These are phyloP conservation scores for Fraxinus latifolia DNA, from an alignment of 305 asterid genomes.

Conservation along the genomic window DNA sequence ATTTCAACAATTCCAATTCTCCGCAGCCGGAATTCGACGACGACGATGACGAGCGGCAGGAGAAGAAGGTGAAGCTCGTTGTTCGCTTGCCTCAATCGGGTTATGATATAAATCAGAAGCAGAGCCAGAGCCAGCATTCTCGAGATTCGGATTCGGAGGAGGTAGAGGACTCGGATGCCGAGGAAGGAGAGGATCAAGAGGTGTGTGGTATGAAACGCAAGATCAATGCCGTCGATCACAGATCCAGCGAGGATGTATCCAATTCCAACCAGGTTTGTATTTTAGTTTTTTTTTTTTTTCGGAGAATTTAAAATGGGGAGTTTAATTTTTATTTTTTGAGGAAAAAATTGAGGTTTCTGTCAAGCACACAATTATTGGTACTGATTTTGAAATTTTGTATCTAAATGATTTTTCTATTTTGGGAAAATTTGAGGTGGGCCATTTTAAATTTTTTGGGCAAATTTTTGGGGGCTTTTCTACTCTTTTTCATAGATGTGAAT, in stretches of 20 bases:
- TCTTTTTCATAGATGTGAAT: conserved; percentile 24
- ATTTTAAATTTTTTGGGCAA: conserved; percentile 8
- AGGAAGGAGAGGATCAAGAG: conserved; percentile 43
- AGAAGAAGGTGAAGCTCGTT: conserved; percentile 88
- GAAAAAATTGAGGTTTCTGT: conserved; percentile 5
- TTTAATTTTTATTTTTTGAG: background rate
- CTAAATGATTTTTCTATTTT: conserved; percentile 35
- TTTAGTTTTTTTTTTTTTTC: background rate
- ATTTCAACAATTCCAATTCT: conserved; percentile 28
- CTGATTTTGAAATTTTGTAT: conserved; percentile 13
- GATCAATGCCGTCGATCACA: conserved; percentile 47
- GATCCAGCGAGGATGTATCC: conserved; percentile 50
- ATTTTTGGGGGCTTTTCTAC: conserved; percentile 22
- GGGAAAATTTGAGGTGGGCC: conserved; percentile 33
- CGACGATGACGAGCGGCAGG: conserved; percentile 72
- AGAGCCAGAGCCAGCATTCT: conserved; percentile 33
- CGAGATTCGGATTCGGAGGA: conserved; percentile 40
- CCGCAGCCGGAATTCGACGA: conserved; percentile 45
- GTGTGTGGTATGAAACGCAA: conserved; percentile 36
- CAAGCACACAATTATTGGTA: background rate
- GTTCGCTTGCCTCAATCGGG: conserved; percentile 70
- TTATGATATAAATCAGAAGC: conserved; percentile 21
- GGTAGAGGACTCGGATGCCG: conserved; percentile 42
- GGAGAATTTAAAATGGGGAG: conserved; percentile 14
- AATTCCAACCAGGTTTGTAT: conserved; percentile 42